Percentiles rank a stretch among this genome's conserved stretches.
Evolutionary conservation across 2,329 filamentous ascomycete genomes (phyloP).

Genomic region (Emergomyces pasteurianus): DNA sequence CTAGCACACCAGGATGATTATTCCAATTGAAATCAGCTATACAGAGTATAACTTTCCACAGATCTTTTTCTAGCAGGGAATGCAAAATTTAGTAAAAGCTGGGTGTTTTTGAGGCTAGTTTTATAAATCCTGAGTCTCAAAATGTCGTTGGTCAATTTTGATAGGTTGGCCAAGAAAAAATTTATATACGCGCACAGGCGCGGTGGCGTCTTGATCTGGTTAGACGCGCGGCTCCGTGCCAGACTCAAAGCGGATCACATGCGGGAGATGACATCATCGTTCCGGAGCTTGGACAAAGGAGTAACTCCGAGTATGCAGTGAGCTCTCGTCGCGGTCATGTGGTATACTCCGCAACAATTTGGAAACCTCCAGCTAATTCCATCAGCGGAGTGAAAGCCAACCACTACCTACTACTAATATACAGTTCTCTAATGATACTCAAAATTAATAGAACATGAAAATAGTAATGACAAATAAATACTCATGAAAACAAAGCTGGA

Average conservation of each 20-base stretch:
- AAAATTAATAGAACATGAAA: not conserved
- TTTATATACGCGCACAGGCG: not conserved
- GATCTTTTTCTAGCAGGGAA: not conserved
- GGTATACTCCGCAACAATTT: too few relatives aligned
- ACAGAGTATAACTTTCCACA: not conserved
- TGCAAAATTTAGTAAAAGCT: not conserved
- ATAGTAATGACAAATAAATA: too few relatives aligned
- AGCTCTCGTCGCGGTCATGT: too few relatives aligned
- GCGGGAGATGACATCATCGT: conserved; percentile 4
- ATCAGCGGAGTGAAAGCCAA: too few relatives aligned
- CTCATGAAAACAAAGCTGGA: not conserved
- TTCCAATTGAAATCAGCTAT: not conserved
- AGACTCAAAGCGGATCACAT: not conserved
- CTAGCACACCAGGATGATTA: not conserved
- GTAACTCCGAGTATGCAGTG: too few relatives aligned
- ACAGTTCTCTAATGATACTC: too few relatives aligned
- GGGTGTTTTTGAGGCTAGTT: not conserved
- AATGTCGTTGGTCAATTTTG: not conserved
- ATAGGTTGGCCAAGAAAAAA: not conserved
- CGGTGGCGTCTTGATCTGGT: not conserved
- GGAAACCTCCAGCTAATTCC: too few relatives aligned
- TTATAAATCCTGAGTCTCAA: not conserved
- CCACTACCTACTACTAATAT: too few relatives aligned
- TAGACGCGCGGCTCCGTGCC: not conserved
- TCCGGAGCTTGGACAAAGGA: not conserved